Percentiles rank a stretch among this genome's conserved stretches.
Evolutionary conservation across 225 moss, liverwort and hornwort genomes (phyloP).

Genomic region (Sphagnum tenellum): DNA sequence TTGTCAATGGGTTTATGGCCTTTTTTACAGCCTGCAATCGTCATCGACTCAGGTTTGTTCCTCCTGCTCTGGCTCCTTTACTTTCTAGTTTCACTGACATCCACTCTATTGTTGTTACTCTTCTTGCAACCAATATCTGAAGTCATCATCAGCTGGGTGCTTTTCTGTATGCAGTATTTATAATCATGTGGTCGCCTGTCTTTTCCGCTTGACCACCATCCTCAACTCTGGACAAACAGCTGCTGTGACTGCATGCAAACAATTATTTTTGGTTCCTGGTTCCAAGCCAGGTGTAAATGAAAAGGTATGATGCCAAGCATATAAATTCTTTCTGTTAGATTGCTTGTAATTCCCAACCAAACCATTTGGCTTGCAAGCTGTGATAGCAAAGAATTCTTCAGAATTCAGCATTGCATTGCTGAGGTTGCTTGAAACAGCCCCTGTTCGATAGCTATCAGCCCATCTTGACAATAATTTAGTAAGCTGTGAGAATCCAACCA

Average conservation of each 20-base stretch:
- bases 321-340: too few species aligned
- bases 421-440: too few species aligned
- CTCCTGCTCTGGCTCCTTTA: neutral
- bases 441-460: too few species aligned
- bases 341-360: too few species aligned
- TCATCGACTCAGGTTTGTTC: conserved; percentile 67
- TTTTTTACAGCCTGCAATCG: conserved; percentile 79
- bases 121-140: too few species aligned
- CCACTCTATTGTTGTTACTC: too few species aligned
- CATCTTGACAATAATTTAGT: too few species aligned
- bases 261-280: conserved; percentile 44
- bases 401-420: too few species aligned
- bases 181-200: conserved; percentile 64
- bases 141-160: neutral
- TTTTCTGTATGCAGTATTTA: conserved; percentile 51
- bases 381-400: too few species aligned
- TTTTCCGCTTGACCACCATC: conserved; percentile 51
- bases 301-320: too few species aligned
- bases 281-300: conserved; percentile 15
- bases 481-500: too few species aligned
- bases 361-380: too few species aligned
- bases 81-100: neutral
- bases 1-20: conserved; percentile 70
- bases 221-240: conserved; percentile 56
- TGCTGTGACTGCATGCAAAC: conserved; percentile 47